Percentiles rank a stretch among this genome's conserved stretches.
Conservation (phyloP, 257 asterid genomes). For the Salvia rosmarinus region DNA sequence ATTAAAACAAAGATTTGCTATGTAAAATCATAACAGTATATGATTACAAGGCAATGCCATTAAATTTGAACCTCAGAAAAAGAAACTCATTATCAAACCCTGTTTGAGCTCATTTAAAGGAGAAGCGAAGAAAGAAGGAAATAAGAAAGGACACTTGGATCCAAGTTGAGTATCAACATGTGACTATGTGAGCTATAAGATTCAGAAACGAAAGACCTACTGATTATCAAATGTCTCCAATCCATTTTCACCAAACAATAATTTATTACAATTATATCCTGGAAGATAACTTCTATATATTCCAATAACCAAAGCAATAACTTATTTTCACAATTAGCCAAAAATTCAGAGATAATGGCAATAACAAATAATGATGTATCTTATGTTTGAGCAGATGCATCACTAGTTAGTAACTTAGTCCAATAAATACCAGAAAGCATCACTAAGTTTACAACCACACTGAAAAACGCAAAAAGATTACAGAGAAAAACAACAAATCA, state of each 20-base stretch:
- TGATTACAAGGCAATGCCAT: not conserved
- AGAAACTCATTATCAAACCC: not conserved
- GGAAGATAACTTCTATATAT: not conserved
- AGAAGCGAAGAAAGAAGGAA: not conserved
- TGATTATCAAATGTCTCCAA: not conserved
- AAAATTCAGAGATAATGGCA: not conserved
- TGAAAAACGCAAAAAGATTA: not conserved
- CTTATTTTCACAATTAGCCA: not conserved
- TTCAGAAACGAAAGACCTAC: not conserved
- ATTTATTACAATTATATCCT: not conserved
- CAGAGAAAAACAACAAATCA: conserved; percentile 7
- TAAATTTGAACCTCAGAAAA: not conserved
- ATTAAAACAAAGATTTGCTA: conserved; percentile 2
- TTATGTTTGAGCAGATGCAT: conserved; percentile 11
- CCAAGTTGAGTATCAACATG: conserved; percentile 9
- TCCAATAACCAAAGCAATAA: conserved; percentile 1
- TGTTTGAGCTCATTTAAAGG: not conserved
- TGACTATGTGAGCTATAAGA: not conserved
- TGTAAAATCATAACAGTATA: not conserved
- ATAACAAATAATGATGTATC: not conserved
- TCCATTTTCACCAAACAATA: not conserved
- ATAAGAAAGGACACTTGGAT: not conserved
- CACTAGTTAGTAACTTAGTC: not conserved
- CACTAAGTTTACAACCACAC: not conserved
- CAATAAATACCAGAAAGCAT: conserved; percentile 9